Base-by-base conservation (phyloP, 2,329 filamentous ascomycete genomes). In the Phyllosticta paracitricarpa region DNA sequence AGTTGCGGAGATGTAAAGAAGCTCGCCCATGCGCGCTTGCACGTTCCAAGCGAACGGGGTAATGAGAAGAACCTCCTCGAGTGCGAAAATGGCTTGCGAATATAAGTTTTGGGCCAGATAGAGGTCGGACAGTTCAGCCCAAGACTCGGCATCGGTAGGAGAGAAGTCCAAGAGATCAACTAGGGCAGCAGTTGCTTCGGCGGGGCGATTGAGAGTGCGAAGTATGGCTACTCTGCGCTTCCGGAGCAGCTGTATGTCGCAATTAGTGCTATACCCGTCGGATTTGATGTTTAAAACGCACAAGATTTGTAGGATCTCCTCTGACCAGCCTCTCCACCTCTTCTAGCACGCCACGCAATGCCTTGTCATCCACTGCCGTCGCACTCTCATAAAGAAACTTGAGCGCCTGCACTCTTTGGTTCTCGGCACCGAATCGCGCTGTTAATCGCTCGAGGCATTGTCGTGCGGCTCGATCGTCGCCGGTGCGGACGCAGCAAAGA, bases 41-140 rank as follows among this genome's bases (percentile, higher is more conserved):
- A 96, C 89, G 78, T 96, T 97, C 92, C 94, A 99, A 22, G 93
- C 90, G 77, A 96, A 96, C 3, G 94, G 93, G 59, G 85, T 84
- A 62, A 96, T 80, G 58, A 97, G 79, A 54, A 99, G 75, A 22
- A 96, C 91, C 73, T 99, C 94, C 73, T 99, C 94, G 54, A 96
- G 77, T 63, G 91, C 88, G 73, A 88, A 96, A 57, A 96, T 85
- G 51, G 91, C 89, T 73, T 97, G 93, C 14, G 86, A 77, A 70
- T 89, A 91, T 68, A 93, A 76, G 0, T 88, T 90, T 70, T 93
- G 88, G 22, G 81, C 81, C 30, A 91, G 81, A 75, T 99, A 97
- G 64, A 97, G 77, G 71, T 96, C 91, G 59, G 89, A 85, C 66
- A 97, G 80, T 77, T 99, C 94, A 58, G 90, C 84, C 94, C 94